Evolutionary conservation across 164 flowering plant genomes (phyloP), one percentile per base, ranked within the genome.

Genomic region (Nelumbo lutea): DNA sequence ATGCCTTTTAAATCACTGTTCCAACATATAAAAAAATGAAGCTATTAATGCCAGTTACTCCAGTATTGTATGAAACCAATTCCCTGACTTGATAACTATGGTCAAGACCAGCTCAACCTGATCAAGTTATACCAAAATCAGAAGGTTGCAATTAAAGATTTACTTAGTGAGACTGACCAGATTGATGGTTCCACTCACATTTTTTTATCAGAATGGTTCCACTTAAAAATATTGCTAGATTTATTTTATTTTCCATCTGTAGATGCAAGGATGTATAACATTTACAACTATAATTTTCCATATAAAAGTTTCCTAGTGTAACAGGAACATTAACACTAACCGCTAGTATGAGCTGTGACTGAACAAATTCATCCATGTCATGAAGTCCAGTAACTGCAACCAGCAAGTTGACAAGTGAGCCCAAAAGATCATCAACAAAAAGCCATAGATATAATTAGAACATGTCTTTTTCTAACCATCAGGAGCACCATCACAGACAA

Each of bases 401-500:
- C 67, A 70, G 13, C 62, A 62, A 5, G 41, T 45, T 68, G 77
- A 42, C 38, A 38, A 75, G 50, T 63, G 59, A 60, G 51, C 52
- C 46, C 52, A 27, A 48, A 38, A 7, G 57, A 13, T 13, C 53
- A 68, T 53, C 11, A 65, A 1, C 57, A 7, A 14, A 47, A 14
- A 63, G 50, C 4, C 42, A 66, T 38, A 27, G 9, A 46, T 8
- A 47, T 53, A 39, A 14, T 42, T 39, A 59, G 62, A 59, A 42
- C 42, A 60, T 27, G 45, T 66, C 53, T 9, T 27, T 55, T 68
- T 43, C 81, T 82, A 69, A 94, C 98, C 99, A 84, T 95, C 99
- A 71, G 99, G 99, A 72, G 99, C 99, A 64, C 98, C 99, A 83
- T 95, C 99, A 75, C 99, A 95, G 9, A 95, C 99, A 70, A 95